phyloP scores from a whole-genome alignment of 441 rosid genomes.

The Euphorbia schlechtendalii region DNA sequence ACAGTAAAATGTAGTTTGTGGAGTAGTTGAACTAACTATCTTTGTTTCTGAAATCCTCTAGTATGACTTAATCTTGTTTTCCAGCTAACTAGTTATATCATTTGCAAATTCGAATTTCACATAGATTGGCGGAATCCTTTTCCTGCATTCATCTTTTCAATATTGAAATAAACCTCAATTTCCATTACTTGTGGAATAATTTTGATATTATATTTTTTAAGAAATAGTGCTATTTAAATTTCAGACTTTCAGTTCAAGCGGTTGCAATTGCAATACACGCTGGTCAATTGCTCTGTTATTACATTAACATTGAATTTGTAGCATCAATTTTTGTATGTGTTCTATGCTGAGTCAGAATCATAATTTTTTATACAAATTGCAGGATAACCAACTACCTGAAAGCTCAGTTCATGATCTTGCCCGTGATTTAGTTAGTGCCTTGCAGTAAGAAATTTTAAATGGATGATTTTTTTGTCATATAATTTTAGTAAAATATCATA shows the following conservation, averaged over 20 bases:
- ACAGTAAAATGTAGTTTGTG: not conserved
- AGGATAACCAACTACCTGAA: conserved; percentile 92
- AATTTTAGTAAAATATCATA: conserved; percentile 8
- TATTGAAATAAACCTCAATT: not conserved
- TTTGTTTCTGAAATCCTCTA: not conserved
- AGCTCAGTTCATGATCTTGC: conserved; percentile 82
- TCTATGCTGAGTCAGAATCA: conserved; percentile 4
- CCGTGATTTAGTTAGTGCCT: conserved; percentile 65
- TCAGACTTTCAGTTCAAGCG: too few relatives aligned
- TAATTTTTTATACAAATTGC: conserved; percentile 23
- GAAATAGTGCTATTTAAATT: too few relatives aligned
- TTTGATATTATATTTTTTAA: not conserved
- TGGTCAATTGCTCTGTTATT: too few relatives aligned
- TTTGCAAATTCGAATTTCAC: not conserved
- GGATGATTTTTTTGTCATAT: not conserved
- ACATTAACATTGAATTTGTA: not conserved
- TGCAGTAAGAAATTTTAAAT: conserved; percentile 56
- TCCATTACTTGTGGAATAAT: not conserved
- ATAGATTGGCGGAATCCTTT: too few relatives aligned
- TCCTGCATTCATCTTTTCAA: not conserved
- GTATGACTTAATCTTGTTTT: not conserved
- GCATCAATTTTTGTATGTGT: not conserved
- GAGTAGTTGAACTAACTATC: not conserved
- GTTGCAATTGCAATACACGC: too few relatives aligned
- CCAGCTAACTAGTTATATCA: not conserved